Conservation (phyloP, 2,329 filamentous ascomycete genomes). For the Ophiostoma sp. region DNA sequence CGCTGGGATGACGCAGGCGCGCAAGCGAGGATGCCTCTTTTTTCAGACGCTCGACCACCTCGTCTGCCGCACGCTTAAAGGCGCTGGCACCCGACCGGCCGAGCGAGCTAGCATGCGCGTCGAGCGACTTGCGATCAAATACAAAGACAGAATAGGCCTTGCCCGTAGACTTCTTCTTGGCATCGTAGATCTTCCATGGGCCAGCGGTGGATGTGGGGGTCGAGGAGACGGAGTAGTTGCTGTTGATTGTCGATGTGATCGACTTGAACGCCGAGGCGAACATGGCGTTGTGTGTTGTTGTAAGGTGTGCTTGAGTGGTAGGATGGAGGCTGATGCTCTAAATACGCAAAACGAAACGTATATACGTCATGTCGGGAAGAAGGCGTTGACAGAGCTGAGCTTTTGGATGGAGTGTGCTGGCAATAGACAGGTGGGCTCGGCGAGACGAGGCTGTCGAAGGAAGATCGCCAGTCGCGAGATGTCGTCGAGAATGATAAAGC, state of each 20-base stretch:
- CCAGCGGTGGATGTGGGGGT: slow-evolving; percentile 74
- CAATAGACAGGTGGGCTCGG: background rate
- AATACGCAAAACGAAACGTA: no score
- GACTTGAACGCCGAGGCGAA: slow-evolving; percentile 92
- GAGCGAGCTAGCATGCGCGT: slow-evolving; percentile 58
- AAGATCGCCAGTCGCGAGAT: background rate
- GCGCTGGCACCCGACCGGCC: slow-evolving; percentile 59
- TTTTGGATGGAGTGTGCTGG: background rate
- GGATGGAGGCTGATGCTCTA: background rate
- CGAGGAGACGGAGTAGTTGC: slow-evolving; percentile 79
- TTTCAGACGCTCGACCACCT: slow-evolving; percentile 84
- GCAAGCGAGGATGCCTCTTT: slow-evolving; percentile 88
- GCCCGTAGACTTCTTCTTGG: slow-evolving; percentile 90
- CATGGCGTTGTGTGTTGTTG: slow-evolving; percentile 51
- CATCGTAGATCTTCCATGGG: slow-evolving; percentile 96
- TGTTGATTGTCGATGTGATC: slow-evolving; percentile 77
- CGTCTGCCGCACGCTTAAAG: slow-evolving; percentile 76
- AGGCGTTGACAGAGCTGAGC: background rate
- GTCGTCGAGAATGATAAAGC: background rate
- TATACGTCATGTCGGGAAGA: slow-evolving; percentile 9
- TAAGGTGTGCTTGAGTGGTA: background rate
- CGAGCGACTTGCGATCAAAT: slow-evolving; percentile 83
- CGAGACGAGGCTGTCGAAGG: slow-evolving; percentile 3
- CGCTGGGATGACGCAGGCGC: slow-evolving; percentile 80
- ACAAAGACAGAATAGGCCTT: slow-evolving; percentile 88